Base-by-base conservation (phyloP, 2,329 filamentous ascomycete genomes). In the Thelonectria olida region DNA sequence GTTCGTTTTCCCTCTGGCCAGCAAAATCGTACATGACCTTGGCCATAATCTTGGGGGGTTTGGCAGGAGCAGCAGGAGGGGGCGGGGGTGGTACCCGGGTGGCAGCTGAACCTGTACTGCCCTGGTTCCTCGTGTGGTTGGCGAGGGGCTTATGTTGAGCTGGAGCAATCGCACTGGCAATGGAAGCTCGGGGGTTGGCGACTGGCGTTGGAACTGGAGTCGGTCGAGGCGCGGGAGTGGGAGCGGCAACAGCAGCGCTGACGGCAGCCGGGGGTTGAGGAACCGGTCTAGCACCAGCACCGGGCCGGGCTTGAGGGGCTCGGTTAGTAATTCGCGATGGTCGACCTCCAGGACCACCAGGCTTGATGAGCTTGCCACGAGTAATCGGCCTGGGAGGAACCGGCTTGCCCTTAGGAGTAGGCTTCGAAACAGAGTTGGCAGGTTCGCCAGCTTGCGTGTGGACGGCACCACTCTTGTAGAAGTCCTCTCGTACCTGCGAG, bases 11-110 rank as follows among this genome's bases (percentile, higher is more conserved):
- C 65, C 87, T 92, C 68, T 95, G 90, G 15, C 93, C 93, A 55
- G 84, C 85, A 76, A 98, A 99, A 72, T 97, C 94, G 76, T 98
- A 99, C 47, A 98, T 78, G 5, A 93, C 96, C 81, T 93, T 96
- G 72, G 92, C 96, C 68, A 90, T 92, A 25, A 92, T 88, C 76
- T 94, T 95, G 41, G 90, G 82, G 19, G 75, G 72, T 20, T 69
- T 68, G 6, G 74, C 67, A 2, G 89, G 82, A 15, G 92, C 88
- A 1, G 91, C 86, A 2, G 91, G 89, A 1, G 90, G 89, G 4
- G 84, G 90, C 31, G 90, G 89, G 7, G 84, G 90, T 44, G 90
- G 88, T 20, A 82, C 84, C 59, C 88, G 82, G 22, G 74, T 75
- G n/a, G 79, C 79, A 67, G 81, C 81, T 79, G 75, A 78, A 67